Base-by-base conservation (phyloP, 306 rosid species). In the Cucumis cinereus region DNA sequence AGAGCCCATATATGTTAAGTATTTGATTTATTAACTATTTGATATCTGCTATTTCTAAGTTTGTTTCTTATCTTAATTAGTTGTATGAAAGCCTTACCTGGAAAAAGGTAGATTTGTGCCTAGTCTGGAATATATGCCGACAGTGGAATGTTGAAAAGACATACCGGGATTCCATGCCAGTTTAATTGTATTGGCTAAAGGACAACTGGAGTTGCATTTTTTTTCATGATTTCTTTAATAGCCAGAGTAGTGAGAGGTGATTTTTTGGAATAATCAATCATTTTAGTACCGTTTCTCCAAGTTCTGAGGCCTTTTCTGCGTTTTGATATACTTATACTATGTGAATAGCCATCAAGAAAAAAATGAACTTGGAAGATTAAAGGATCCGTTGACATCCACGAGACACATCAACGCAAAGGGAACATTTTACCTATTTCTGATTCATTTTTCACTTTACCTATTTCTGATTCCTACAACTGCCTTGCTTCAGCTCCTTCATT, bases 381-480 rank as follows among this genome's bases (percentile, higher is more conserved):
- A 93, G 97, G 78, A 90, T 94, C 80, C 92, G 88, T 52, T 88
- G 85, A 82, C 9, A 47, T 12, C 53, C 53, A 47, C 6, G 97
- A 85, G 91, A 89, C 74, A 93, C 92, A 83, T 93, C 96, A 77
- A 91, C 97, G 63, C 88, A 94, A 87, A 90, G 86, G 73, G 88
- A 93, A 78, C 89, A 93, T 78, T 91, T 91, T 75, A 87, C 86
- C 79, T 89, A 94, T 61, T 85, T 90, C 61, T 80, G 66, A 83
- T 84, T 87, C 60, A 88, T n/a, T 89, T 20, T 88, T 87, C 93
- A 90, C 85, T 79, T 85, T 90, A n/a, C n/a, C n/a, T n/a, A 38
- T 38, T 38, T 38, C 41, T 38, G 41, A 38, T 30, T 43, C 36
- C 36, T 10, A 58, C 63, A 24, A 17, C 3, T 23, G 19, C 17